Base-by-base conservation (phyloP, 331 rosid genomes). In the Pyrus hybrid region DNA sequence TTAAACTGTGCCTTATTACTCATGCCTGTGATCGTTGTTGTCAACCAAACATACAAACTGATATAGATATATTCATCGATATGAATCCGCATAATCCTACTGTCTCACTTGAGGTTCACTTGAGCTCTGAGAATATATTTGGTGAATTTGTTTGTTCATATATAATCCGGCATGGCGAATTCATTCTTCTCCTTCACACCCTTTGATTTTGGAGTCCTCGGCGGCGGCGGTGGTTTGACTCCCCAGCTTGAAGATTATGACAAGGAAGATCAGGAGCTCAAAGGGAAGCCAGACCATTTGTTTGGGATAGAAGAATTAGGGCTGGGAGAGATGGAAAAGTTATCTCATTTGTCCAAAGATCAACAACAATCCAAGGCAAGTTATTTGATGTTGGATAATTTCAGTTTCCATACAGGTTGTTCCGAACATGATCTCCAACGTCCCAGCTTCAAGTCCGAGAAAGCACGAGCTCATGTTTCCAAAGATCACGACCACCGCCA, bases 121-220 rank as follows among this genome's bases (percentile, higher is more conserved):
- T 69, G 71, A 53, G 45, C 45, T 4, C 28, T 26, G 18, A 61
- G 66, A 61, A 66, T 54, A 65, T 32, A 6, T 21, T 23, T 28
- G 22, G 23, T 13, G 26, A 7, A 43, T 66, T 53, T 8, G n/a
- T 35, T 45, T 71, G 54, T 56, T 26, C 53, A 14, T 51, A 23
- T 47, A 68, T 63, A 22, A 14, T 54, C 14, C 49, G 6, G 45
- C 45, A 83, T 88, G 91, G 76, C 29, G 41, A 65, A 67, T 16
- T 67, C 28, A 28, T 82, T 47, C 32, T 81, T 85, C 80, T 65
- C 83, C 53, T 58, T 72, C 70, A n/a, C 83, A 20, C 78, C 83
- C 12, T 81, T 81, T 53, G 83, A 76, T 76, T 87, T 81, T 20
- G 90, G 77, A 69, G 28, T 71, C 82, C 10, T 6, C n/a, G 7